Conservation (phyloP, 345 rosid genomes). For the Eucalyptus sp. region DNA sequence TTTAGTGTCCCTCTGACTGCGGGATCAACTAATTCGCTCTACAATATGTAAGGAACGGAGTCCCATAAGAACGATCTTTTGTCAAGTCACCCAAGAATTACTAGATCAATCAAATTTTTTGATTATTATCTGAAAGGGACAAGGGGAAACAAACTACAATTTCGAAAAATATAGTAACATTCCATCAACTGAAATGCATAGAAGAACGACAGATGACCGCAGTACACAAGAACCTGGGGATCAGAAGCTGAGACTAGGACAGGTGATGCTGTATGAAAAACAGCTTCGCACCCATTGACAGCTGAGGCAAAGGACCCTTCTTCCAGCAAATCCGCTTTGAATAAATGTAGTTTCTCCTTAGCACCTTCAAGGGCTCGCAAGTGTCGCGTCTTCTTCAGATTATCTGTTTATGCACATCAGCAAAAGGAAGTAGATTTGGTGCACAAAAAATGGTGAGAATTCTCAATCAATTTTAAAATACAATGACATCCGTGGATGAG, state of each 20-base stretch:
- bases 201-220: background rate
- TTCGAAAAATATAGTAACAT: background rate
- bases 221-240: background rate
- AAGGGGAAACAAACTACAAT: background rate
- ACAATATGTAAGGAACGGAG: background rate
- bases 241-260: background rate
- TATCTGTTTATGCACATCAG: background rate
- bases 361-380: background rate
- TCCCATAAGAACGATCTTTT: background rate
- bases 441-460: background rate
- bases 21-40: slow-evolving; percentile 18
- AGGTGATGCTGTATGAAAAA: background rate
- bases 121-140: background rate
- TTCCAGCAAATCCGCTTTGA: background rate
- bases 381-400: background rate
- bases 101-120: background rate
- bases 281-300: background rate
- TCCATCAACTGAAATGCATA: background rate
- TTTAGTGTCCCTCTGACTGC: slow-evolving; percentile 24
- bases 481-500: background rate
- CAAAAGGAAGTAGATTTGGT: background rate
- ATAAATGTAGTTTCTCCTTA: background rate
- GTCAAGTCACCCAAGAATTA: background rate
- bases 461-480: background rate
- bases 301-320: background rate